These are phyloP conservation scores for Candida sanyiensis DNA, from an alignment of 805 yeast species.

Conservation along the genomic window DNA sequence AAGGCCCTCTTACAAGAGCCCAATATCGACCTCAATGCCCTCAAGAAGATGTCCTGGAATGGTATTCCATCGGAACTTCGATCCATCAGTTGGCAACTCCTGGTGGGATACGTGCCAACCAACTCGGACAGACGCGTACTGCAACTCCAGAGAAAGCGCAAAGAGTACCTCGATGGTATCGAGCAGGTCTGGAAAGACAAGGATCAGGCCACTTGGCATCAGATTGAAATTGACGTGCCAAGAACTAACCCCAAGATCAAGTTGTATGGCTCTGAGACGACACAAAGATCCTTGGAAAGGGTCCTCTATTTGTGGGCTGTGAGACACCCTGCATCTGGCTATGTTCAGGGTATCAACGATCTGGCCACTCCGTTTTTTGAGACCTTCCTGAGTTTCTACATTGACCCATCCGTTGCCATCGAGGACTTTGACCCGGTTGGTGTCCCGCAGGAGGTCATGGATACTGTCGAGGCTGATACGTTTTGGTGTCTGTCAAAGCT, in stretches of 20 bases:
- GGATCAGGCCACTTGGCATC: conserved; percentile 88
- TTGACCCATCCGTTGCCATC: conserved; percentile 41
- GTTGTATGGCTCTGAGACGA: conserved; percentile 60
- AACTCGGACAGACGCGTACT: conserved; percentile 69
- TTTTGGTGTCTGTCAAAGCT: conserved; percentile 94
- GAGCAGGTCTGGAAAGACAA: conserved; percentile 52
- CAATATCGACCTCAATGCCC: conserved; percentile 56
- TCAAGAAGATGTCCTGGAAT: conserved; percentile 85
- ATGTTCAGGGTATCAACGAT: conserved; percentile 96
- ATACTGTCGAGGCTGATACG: conserved; percentile 86
- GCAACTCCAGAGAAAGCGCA: conserved; percentile 71
- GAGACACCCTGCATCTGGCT: conserved; percentile 95
- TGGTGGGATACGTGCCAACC: conserved; percentile 86
- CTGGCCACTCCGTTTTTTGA: conserved; percentile 90
- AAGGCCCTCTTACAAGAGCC: conserved; percentile 50
- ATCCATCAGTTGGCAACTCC: conserved; percentile 82
- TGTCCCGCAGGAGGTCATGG: conserved; percentile 53
- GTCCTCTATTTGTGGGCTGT: conserved; percentile 91
- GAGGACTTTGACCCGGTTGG: conserved; percentile 57
- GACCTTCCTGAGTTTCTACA: conserved; percentile 69
- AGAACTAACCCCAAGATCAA: conserved; percentile 84
- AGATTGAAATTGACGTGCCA: conserved; percentile 89
- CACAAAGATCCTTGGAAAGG: conserved; percentile 75
- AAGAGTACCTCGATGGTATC: conserved; percentile 77
- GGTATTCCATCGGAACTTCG: conserved; percentile 83